Evolutionary conservation across 129 eudicot species (phyloP), one percentile per base, ranked within the genome.

Genomic region (Lactuca sativa): DNA sequence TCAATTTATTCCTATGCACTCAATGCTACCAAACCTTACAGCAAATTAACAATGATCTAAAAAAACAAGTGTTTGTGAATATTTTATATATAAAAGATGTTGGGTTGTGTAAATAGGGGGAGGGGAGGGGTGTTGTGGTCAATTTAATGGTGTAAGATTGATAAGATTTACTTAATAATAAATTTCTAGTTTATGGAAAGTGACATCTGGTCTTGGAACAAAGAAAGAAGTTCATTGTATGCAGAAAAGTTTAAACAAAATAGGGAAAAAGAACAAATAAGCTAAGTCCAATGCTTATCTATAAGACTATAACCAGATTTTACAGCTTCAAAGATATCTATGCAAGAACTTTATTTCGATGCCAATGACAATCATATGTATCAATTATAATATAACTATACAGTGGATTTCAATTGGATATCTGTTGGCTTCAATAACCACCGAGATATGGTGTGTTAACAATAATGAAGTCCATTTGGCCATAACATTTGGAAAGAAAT

Each of bases 391-490:
- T 25, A 25, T 25, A 25, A 25, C 1, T 25, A 25, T 25, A 25
- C 1, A 25, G 30, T 0, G 30, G 30, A 25, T 25, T 25, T 0
- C 2, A 25, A 25, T 25, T 25, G 30, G 30, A 1, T 25, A 25
- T 25, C 1, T 25, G 30, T 25, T 25, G 30, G 30, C 30, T 25
- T 25, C 30, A 25, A 25, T 21, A 21, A 21, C 21, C 21, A 18
- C 21, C 63, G 96, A 92, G 79, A 86, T 92, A 62, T 92, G 96
- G 95, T 87, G 88, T 59, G 83, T 83, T 33, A 80, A 78, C 62
- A 72, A 77, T 67, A 66, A 59, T 51, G 71, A 56, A 30, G 96
- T 92, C 67, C 84, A 85, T 77, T 86, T 96, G 55, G 82, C 83
- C 66, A 55, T 78, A 14, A 57, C 90, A 65, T 92, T 92, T 48